Evolutionary conservation across 2,329 filamentous ascomycete species (phyloP), one percentile per base, ranked within the genome.

Genomic region (Podosphaera leucotricha): DNA sequence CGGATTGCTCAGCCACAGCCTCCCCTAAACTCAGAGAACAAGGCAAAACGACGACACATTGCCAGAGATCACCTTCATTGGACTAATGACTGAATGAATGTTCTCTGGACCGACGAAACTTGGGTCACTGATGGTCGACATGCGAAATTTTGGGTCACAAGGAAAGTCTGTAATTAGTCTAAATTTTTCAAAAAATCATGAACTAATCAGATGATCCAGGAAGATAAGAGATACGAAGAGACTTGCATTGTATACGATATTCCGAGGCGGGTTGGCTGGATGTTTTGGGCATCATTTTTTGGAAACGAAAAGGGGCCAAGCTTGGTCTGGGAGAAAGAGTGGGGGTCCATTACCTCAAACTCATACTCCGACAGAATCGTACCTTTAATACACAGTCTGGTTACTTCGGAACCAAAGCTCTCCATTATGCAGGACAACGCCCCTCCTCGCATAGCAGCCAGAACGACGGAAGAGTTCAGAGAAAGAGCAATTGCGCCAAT

Each of bases 401-500:
- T 24, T 8, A 24, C 22, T 4, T 5, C 8, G 22, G 22, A 24
- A 24, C 22, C 22, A 24, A 24, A 8, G 22, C 22, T 24, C 8
- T 24, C 22, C 8, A 8, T 38, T 13, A 19, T 2, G 37, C 16
- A 38, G 37, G 37, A 19, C 16, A 38, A 38, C 16, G 37, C 16
- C 20, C 18, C 37, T 18, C 3, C 37, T 6, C 3, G 20, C 15
- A 22, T 6, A 38, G 16, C 11, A 38, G 8, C 8, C 10, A 11
- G 37, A 33, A 30, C 3, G 24, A 42, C n/a, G 15, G 22, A 42
- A 33, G 40, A 42, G 24, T 8, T 41, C n/a, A 5, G 20, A 8
- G 24, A 28, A 18, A 8, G 7, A 28, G 20, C 2, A n/a, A 41
- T 28, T 28, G 2, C n/a, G 24, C 39, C 22, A 18, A 50, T 53